phyloP scores from a whole-genome alignment of 2,329 filamentous ascomycete genomes.

The Xylaria sp. region DNA sequence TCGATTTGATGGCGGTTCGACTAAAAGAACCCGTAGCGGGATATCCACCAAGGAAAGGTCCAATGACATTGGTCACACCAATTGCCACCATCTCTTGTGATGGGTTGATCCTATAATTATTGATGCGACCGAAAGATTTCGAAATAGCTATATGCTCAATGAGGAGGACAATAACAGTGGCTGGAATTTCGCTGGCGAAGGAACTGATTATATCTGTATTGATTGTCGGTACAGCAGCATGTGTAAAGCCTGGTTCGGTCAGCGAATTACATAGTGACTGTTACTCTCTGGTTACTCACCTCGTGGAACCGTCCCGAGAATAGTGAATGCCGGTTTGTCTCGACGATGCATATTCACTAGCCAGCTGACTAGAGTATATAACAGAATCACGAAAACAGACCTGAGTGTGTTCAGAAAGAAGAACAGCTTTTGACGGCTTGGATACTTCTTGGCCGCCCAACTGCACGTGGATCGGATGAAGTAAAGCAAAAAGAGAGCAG shows the following conservation, averaged over 20 bases:
- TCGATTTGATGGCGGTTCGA: constrained; percentile 95
- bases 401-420: constrained; percentile 94
- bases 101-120: constrained; percentile 95
- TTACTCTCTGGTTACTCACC: constrained; percentile 55
- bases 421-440: constrained; percentile 74
- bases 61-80: constrained; percentile 87
- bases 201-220: constrained; percentile 71
- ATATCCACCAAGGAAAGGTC: constrained; percentile 91
- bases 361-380: constrained; percentile 93
- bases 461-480: constrained; percentile 74
- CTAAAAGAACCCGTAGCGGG: constrained; percentile 96
- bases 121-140: constrained; percentile 94
- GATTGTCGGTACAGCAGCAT: constrained; percentile 78
- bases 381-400: constrained; percentile 88
- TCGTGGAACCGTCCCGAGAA: constrained; percentile 81
- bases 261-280: constrained; percentile 35
- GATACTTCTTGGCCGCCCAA: constrained; percentile 73
- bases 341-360: constrained; percentile 77
- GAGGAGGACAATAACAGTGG: constrained; percentile 89
- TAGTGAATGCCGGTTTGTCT: constrained; percentile 73
- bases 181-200: constrained; percentile 79
- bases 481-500: constrained; percentile 81
- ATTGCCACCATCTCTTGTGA: constrained; percentile 97
- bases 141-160: constrained; percentile 98
- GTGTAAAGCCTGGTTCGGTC: constrained; percentile 73